Evolutionary conservation across 495 filamentous ascomycete species (phyloP).

Genomic region (Staphylotrichum tortipilum): DNA sequence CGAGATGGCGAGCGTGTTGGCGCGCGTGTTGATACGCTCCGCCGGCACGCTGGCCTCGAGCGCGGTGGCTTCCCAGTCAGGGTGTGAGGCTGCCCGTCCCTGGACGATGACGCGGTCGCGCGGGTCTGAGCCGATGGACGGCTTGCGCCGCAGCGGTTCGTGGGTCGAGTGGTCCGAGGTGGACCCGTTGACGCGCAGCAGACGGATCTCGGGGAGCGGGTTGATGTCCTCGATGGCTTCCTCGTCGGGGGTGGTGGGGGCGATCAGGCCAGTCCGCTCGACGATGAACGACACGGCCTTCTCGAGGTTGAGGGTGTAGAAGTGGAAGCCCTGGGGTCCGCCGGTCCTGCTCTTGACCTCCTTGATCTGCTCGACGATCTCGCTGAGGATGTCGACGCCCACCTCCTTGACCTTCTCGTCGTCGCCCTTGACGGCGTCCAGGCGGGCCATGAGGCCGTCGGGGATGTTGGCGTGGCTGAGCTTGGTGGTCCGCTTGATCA

Average conservation of each 20-base stretch:
- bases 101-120: slow-evolving; percentile 80
- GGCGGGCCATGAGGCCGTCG: slow-evolving; percentile 51
- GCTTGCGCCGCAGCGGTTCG: slow-evolving; percentile 29
- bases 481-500: slow-evolving; percentile 90
- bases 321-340: slow-evolving; percentile 73
- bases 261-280: slow-evolving; percentile 77
- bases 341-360: slow-evolving; percentile 44
- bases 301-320: slow-evolving; percentile 94
- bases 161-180: slow-evolving; percentile 13
- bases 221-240: slow-evolving; percentile 34
- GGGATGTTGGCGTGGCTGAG: slow-evolving; percentile 83
- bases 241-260: slow-evolving; percentile 39
- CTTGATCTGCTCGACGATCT: slow-evolving; percentile 63
- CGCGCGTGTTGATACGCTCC: slow-evolving; percentile 53
- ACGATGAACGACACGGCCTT: slow-evolving; percentile 92
- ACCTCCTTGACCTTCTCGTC: slow-evolving; percentile 82
- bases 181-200: slow-evolving; percentile 27
- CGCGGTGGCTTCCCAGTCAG: slow-evolving; percentile 58
- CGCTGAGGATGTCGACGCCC: slow-evolving; percentile 61
- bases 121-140: slow-evolving; percentile 53
- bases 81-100: slow-evolving; percentile 39
- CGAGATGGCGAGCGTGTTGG: slow-evolving; percentile 82
- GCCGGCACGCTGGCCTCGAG: slow-evolving; percentile 55
- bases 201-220: slow-evolving; percentile 32
- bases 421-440: slow-evolving; percentile 77